Base-by-base conservation (phyloP, 202 grass and related monocot species). In the Carex sylvatica region DNA sequence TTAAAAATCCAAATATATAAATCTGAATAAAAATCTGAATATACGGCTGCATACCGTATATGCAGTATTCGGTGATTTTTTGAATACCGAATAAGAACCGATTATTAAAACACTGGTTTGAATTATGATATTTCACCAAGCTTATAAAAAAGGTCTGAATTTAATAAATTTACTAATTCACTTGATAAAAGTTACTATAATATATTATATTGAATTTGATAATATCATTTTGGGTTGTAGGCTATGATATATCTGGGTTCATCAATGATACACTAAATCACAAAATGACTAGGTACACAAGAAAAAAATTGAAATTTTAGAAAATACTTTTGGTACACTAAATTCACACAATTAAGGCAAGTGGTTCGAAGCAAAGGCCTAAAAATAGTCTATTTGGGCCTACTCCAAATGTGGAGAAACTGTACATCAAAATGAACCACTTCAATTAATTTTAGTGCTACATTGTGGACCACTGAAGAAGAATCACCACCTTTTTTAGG, bases 361-460 rank as follows among this genome's bases (percentile, higher is more conserved):
- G 60, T 62, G 20, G 9, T 10, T 12, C 26, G n/a, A 46, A 70
- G 67, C 7, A 70, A 70, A 46, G 16, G 67, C 6, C 15, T 44
- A 40, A 70, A 46, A 46, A 70, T 70, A n/a, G 35, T 35, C 66
- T 42, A 66, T 66, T n/a, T 36, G 30, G 67, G n/a, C 67, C 67
- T 68, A 46, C 36, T 1, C 18, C 18, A 62, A 42, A 51, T 46
- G 19, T 51, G 42, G 42, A 12, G 8, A 72, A 24, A 26, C 69
- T 51, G 40, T 49, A 11, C 33, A 13, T 49, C 8, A 20, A 46
- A 42, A 23, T 70, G 18, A 70, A 26, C 4, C 20, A 62, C 42
- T 51, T 49, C 20, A 10, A 23, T 51, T 22, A 72, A 72, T 72
- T 6, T 72, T 24, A 72, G 49, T 72, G 69, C 40, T 51, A 4